Evolutionary conservation across 1,284 basidiomycete species (phyloP), one percentile per base, ranked within the genome.

Genomic region (Flammula alnicola): DNA sequence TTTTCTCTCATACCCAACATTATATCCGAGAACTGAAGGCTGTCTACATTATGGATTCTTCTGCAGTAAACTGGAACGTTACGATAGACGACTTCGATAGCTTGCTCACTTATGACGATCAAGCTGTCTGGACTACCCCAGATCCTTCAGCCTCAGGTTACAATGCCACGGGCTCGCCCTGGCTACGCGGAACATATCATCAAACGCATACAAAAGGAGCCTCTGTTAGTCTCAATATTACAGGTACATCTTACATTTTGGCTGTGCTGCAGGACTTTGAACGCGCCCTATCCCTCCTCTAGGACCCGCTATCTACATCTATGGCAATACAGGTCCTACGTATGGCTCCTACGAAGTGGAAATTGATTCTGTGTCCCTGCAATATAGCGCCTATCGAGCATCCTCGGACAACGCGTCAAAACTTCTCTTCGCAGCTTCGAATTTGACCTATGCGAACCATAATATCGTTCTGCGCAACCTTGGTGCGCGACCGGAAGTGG

Each of bases 71-170:
- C 52, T 50, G 56, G 25, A 75, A 76, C 44, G 56, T 75, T 16
- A 74, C 73, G 7, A 68, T 74, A 16, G 73, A 75, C 46, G 73
- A 75, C 56, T 75, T 75, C 49, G 73, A 75, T 59, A 70, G 68
- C 31, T 56, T 75, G 3, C 50, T 75, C 8, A 59, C 64, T 1
- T 76, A 73, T 50, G 55, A 60, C 2, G 65, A 71, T 56, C 70
- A 71, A 44, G 61, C 65, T 6, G 60, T 51, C 14, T 75, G 74
- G 74, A 49, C 61, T 43, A 75, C 72, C 2, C 73, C 74, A 14
- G 74, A 76, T 60, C 73, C 73, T 16, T 74, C 69, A 12, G 68
- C 62, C 31, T 37, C 65, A 4, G 55, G 62, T 5, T 75, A 71
- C 58, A 56, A 65, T 44, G 56, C 69, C 3, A 61, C 52, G 5